Base-by-base conservation (phyloP, 345 rosid species). In the Rubroshorea leprosula region DNA sequence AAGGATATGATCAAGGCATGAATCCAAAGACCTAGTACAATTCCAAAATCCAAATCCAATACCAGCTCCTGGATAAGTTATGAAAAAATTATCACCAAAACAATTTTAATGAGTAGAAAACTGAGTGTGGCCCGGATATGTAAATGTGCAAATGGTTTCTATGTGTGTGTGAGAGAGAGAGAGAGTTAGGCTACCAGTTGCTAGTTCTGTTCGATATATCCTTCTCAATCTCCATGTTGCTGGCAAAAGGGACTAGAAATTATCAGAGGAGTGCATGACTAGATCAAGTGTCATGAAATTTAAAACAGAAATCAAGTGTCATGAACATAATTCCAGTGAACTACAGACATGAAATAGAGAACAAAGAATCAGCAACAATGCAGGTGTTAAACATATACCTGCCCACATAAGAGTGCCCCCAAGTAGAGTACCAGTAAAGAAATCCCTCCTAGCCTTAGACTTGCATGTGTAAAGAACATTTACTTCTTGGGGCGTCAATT, bases 1-100 rank as follows among this genome's bases (percentile, higher is more conserved):
- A 69, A 90, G 86, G 68, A 86, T 78, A 69, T 66, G 62, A 60
- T 86, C 92, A 64, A 74, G 63, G 54, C 68, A 78, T 18, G 83
- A 71, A 55, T 73, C 73, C 0, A 76, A 58, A 19, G 78, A 75
- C 58, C 64, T 74, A 19, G 43, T 25, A 52, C 58, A 64, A 46
- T 64, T 67, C 83, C 74, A 57, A 15, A 58, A 25, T 61, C 83
- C 86, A 53, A 64, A 55, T 27, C 61, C 16, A 62, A 20, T 26
- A 62, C 73, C 86, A 14, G 72, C 72, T 64, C 84, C 92, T 83
- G 66, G 59, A 31, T 43, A 39, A 20, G 55, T 58, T 27, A 24
- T 49, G 39, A 17, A 24, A 49, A 18, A 14, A 2, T 6, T 44
- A 17, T 16, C 16, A 52, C n/a, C n/a, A 5, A 14, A 50, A 21